Conservation (phyloP, 352 stramenopile species). For the Phytophthora litchii region DNA sequence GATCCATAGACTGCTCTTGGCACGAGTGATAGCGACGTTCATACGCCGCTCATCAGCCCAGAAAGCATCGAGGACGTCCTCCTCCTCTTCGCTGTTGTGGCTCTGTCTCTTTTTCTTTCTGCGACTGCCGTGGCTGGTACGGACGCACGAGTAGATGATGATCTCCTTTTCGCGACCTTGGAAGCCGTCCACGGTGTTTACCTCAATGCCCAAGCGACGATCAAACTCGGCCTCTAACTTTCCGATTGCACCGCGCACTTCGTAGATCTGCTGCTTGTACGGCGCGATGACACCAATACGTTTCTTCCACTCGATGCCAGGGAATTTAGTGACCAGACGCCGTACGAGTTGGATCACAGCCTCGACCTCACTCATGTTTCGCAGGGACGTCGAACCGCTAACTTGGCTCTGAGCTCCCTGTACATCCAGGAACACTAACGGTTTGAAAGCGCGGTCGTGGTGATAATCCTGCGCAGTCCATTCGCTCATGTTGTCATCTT, state of each 20-base stretch:
- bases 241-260: slow-evolving; percentile 85
- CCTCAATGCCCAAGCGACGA: slow-evolving; percentile 68
- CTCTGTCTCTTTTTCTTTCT: slow-evolving; percentile 30
- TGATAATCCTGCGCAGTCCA: slow-evolving; percentile 77
- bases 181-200: slow-evolving; percentile 98
- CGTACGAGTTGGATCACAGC: slow-evolving; percentile 90
- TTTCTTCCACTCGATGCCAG: slow-evolving; percentile 70
- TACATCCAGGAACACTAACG: slow-evolving; percentile 77
- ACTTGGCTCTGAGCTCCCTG: slow-evolving; percentile 71
- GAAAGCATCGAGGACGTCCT: slow-evolving; percentile 81
- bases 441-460: slow-evolving; percentile 47
- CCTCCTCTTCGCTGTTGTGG: slow-evolving; percentile 12
- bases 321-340: slow-evolving; percentile 85
- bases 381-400: slow-evolving; percentile 71
- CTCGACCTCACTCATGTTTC: slow-evolving; percentile 82
- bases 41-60: slow-evolving; percentile 97
- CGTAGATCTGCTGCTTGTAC: slow-evolving; percentile 97
- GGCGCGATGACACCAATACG: slow-evolving; percentile 98
- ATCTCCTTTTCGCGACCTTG: slow-evolving; percentile 97
- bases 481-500: slow-evolving; percentile 77
- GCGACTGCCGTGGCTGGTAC: slow-evolving; percentile 90
- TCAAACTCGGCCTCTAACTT: slow-evolving; percentile 57
- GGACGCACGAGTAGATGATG: slow-evolving; percentile 97
- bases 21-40: slow-evolving; percentile 98
- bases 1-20: slow-evolving; percentile 94